Evolutionary conservation across 768 basidiomycete species (phyloP).

Genomic region (Lactarius psammicola): DNA sequence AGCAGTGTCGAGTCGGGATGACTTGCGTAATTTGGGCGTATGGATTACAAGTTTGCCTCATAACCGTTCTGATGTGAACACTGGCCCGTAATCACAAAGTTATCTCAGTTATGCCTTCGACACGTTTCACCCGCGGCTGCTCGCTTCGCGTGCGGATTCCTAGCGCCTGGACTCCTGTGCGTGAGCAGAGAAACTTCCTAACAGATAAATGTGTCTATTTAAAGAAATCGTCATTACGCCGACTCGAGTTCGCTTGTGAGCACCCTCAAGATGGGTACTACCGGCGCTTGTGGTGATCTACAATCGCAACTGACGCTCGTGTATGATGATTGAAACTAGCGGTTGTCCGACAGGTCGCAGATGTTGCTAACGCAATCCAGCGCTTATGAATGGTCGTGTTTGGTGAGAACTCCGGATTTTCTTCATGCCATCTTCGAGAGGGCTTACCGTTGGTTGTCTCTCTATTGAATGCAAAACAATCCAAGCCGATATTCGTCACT

Average conservation of each 20-base stretch:
- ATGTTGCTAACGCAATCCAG: conserved; percentile 14
- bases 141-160: not conserved
- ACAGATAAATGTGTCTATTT: conserved; percentile 6
- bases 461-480: not conserved
- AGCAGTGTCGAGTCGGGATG: conserved; percentile 13
- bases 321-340: conserved; percentile 2
- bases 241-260: not conserved
- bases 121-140: not conserved
- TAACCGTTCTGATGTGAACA: conserved; percentile 12
- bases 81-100: not conserved
- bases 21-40: conserved; percentile 18
- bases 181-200: not conserved
- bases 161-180: not conserved
- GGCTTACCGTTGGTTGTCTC: conserved; percentile 3
- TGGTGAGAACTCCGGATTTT: conserved; percentile 14
- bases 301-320: not conserved
- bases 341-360: conserved; percentile 17
- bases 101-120: not conserved
- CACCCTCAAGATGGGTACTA: not conserved
- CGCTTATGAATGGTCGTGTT: conserved; percentile 7
- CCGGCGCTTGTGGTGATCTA: not conserved
- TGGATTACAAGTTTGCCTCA: conserved; percentile 12
- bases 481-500: not conserved
- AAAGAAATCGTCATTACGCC: not conserved
- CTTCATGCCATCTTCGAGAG: not conserved